Conservation (phyloP, 306 rosid species). For the Chamaecrista fasciculata region DNA sequence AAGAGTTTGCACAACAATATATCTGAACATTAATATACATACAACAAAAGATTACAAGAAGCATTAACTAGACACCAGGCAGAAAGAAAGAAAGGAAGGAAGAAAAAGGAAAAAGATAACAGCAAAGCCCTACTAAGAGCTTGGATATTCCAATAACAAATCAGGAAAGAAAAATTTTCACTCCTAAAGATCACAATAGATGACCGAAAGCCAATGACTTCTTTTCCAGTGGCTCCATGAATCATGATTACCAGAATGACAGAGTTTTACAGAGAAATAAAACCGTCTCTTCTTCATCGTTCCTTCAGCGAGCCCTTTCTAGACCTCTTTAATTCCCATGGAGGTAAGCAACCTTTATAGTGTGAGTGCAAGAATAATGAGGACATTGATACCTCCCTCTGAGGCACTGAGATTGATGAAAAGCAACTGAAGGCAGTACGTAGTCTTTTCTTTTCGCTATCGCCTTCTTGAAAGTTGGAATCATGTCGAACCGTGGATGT, state of each 20-base stretch:
- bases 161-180: conserved; percentile 13
- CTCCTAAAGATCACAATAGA: background rate
- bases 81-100: background rate
- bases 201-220: conserved; percentile 7
- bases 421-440: conserved; percentile 69
- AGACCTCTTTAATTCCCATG: conserved; percentile 74
- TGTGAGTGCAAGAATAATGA: conserved; percentile 87
- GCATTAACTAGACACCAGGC: conserved; percentile 19
- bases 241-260: conserved; percentile 18
- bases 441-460: conserved; percentile 67
- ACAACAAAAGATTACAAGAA: conserved; percentile 27
- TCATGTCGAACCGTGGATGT: conserved; percentile 55
- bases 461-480: conserved; percentile 49
- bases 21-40: conserved; percentile 11
- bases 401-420: conserved; percentile 77
- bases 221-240: conserved; percentile 3
- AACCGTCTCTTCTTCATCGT: conserved; percentile 26
- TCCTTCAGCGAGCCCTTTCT: conserved; percentile 58
- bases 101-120: background rate
- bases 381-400: conserved; percentile 77
- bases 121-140: conserved; percentile 14
- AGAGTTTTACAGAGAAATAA: conserved; percentile 17
- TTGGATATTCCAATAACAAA: conserved; percentile 28
- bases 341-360: conserved; percentile 88
- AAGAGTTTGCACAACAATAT: conserved; percentile 24